Conservation (phyloP, 805 yeast genomes). For the Candida khao-thaluensis region DNA sequence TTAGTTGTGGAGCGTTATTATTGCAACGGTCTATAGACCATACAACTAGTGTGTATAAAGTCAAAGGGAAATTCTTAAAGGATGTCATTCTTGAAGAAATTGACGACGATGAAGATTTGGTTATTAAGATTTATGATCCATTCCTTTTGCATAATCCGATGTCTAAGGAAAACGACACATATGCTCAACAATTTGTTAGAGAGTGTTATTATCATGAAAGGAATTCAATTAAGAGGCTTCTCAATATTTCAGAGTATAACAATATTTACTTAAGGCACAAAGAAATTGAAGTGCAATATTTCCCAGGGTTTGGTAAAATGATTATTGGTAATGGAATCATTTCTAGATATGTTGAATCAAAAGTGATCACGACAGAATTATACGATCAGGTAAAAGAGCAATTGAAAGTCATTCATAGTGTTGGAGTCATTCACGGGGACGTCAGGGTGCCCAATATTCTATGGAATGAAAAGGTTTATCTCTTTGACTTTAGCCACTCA, state of each 20-base stretch:
- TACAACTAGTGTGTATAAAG: neutral
- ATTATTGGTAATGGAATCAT: neutral
- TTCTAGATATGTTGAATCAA: neutral
- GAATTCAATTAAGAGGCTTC: too few species aligned
- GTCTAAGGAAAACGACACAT: too few species aligned
- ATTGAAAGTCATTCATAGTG: neutral
- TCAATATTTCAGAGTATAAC: neutral
- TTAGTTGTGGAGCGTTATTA: neutral
- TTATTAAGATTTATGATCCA: neutral
- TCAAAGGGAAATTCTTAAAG: neutral
- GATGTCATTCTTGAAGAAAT: neutral
- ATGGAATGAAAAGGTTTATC: neutral
- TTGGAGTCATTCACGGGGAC: neutral
- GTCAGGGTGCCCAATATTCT: neutral
- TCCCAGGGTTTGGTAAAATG: neutral
- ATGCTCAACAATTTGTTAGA: too few species aligned
- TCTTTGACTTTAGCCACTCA: constrained; percentile 7
- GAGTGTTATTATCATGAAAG: too few species aligned
- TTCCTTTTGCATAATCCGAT: neutral
- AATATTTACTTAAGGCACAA: neutral
- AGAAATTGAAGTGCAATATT: neutral
- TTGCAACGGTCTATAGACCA: neutral
- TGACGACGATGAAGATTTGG: neutral
- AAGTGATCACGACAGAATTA: neutral
- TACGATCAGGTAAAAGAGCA: neutral